Percentiles rank a stretch among this genome's conserved stretches.
phyloP scores from a whole-genome alignment of 176 grass and related monocot genomes.

The Oryza brachyantha region DNA sequence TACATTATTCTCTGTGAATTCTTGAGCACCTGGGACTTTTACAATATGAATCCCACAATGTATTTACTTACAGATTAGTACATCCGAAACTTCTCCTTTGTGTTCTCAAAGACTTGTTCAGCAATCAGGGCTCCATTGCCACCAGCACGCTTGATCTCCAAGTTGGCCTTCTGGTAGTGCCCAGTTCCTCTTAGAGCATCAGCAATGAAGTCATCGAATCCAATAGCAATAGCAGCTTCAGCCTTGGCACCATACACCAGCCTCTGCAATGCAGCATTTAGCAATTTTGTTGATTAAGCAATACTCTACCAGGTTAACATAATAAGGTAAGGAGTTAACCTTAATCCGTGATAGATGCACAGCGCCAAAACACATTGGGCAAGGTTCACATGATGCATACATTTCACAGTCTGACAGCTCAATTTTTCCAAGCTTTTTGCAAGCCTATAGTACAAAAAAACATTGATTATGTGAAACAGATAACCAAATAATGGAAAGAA shows the following conservation, averaged over 20 bases:
- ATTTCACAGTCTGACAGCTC: constrained; percentile 92
- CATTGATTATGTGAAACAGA: not conserved
- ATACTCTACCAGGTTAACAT: constrained; percentile 15
- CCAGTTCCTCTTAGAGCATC: constrained; percentile 87
- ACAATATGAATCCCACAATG: constrained; percentile 31
- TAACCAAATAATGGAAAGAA: not conserved
- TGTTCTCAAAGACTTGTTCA: constrained; percentile 95
- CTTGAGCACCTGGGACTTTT: constrained; percentile 12
- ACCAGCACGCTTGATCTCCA: constrained; percentile 87
- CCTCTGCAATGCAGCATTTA: constrained; percentile 53
- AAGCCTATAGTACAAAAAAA: constrained; percentile 53
- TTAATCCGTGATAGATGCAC: constrained; percentile 94
- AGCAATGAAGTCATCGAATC: constrained; percentile 98
- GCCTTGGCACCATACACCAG: constrained; percentile 95
- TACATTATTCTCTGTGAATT: constrained; percentile 43
- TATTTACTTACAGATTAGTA: constrained; percentile 39
- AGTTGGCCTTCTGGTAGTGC: constrained; percentile 82
- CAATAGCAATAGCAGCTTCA: constrained; percentile 92
- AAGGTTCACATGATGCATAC: constrained; percentile 92
- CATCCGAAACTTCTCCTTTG: constrained; percentile 90
- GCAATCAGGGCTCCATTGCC: constrained; percentile 89
- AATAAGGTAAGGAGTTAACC: constrained; percentile 37
- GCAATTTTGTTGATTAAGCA: constrained; percentile 11
- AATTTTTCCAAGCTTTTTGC: constrained; percentile 93
- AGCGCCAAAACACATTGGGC: constrained; percentile 96